Evolutionary conservation across 805 yeast genomes (phyloP), one percentile per base, ranked within the genome.

Genomic region (Candida sonorensis): DNA sequence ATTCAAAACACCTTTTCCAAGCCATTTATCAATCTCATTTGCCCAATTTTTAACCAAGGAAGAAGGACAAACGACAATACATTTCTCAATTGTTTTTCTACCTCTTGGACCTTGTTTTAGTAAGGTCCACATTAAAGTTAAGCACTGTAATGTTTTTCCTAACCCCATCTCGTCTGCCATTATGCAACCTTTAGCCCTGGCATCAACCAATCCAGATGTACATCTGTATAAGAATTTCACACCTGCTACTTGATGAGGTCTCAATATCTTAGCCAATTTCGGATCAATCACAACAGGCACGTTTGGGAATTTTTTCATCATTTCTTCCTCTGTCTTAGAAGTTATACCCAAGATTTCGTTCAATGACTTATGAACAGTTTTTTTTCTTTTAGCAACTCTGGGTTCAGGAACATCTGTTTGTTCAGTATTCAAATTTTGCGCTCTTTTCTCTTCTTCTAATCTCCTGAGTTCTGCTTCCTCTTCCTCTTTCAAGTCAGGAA

Each of bases 81-180:
- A 81, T 55, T 92, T 92, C 33, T 81, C 85, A 12, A 92, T 92
- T 1, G 94, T 79, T 32, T 78, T 76, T 44, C 69, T 76, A 5
- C 85, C 85, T 33, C 88, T 72, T 1, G 97, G 97, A 7, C 95
- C 79, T 54, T 90, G 98, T 40, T 73, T 75, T 30, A 90, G 64
- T 30, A 90, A 55, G 0, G 97, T 90, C 97, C 97, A 90, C 83
- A 88, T 69, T 20, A 90, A 64, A 0, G 96, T 69, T 21, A 90
- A 69, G 55, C 97, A 90, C 53, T 86, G 96, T 17, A 86, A 64
- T 1, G 96, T 86, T 52, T 86, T 86, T 17, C 96, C 96, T 24
- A 86, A 64, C 4, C 96, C 97, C 97, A 87, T 87, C 56, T 84
- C 97, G 60, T 87, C 97, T 0, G 97, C 97, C 97, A 90, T 90